Evolutionary conservation across 257 asterid genomes (phyloP).

Genomic region (Solanum stenotomum): DNA sequence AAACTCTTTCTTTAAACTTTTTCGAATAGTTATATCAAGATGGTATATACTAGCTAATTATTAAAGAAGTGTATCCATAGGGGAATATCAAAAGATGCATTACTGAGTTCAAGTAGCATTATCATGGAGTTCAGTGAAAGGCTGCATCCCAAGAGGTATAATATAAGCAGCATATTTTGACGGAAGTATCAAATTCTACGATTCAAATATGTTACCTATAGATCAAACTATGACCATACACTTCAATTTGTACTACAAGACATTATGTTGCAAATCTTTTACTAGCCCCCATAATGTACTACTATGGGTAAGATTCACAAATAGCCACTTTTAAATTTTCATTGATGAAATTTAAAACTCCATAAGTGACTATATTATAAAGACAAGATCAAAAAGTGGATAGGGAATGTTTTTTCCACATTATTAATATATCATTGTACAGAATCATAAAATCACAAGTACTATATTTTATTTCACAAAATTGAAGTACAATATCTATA

Average conservation of each 20-base stretch:
- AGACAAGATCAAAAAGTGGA: not conserved
- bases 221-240: not conserved
- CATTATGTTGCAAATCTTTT: not conserved
- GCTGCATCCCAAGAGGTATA: not conserved
- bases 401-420: not conserved
- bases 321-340: not conserved
- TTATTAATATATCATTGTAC: not conserved
- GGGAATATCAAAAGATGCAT: not conserved
- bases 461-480: not conserved
- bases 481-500: not conserved
- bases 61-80: not conserved
- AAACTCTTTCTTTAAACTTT: not conserved
- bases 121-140: not conserved
- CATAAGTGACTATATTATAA: not conserved
- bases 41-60: not conserved
- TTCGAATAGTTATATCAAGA: not conserved
- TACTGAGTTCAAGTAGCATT: not conserved
- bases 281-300: not conserved
- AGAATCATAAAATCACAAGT: not conserved
- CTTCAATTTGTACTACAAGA: not conserved
- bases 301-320: not conserved
- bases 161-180: not conserved
- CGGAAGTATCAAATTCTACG: rapidly evolving
- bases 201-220: not conserved
- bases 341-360: not conserved